Percentiles rank a stretch among this genome's conserved stretches.
Conservation (phyloP, 495 filamentous ascomycete species). For the Jackrogersella multiformis region DNA sequence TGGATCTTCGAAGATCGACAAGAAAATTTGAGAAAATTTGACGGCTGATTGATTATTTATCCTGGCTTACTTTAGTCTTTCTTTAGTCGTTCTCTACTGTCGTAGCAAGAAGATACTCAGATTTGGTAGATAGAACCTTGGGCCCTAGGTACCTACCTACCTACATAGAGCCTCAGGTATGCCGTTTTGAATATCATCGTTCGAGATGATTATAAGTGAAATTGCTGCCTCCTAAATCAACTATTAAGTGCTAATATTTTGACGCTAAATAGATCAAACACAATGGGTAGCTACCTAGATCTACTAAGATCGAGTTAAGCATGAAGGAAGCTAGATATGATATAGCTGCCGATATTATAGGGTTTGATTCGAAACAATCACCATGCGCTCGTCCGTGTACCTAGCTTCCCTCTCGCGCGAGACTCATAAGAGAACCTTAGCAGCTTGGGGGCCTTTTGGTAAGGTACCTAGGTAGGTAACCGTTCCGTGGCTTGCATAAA, state of each 20-base stretch:
- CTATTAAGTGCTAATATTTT: not conserved
- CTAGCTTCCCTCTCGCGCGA: slow-evolving; percentile 3
- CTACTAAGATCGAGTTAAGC: not conserved
- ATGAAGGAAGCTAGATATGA: not conserved
- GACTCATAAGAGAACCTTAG: slow-evolving; percentile 10
- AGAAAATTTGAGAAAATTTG: not conserved
- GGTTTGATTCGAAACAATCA: slow-evolving; percentile 17
- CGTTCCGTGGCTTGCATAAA: slow-evolving; percentile 33
- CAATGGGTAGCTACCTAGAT: not conserved
- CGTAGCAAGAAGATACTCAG: too few relatives aligned
- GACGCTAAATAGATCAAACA: not conserved
- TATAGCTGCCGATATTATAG: not conserved
- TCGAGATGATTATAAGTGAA: not conserved
- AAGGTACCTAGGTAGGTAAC: slow-evolving; percentile 16
- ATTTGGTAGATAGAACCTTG: too few relatives aligned
- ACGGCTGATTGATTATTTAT: slow-evolving; percentile 2
- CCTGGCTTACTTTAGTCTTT: too few relatives aligned
- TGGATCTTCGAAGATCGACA: not conserved
- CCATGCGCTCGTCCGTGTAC: not conserved
- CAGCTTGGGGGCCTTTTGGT: slow-evolving; percentile 17
- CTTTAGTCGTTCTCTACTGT: not conserved
- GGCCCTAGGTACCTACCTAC: too few relatives aligned
- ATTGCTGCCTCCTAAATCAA: slow-evolving; percentile 4
- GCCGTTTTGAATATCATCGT: not conserved
- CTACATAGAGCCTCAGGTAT: not conserved